Evolutionary conservation across 148 eudicot genomes (phyloP).

Genomic region (Diospyros lotus): DNA sequence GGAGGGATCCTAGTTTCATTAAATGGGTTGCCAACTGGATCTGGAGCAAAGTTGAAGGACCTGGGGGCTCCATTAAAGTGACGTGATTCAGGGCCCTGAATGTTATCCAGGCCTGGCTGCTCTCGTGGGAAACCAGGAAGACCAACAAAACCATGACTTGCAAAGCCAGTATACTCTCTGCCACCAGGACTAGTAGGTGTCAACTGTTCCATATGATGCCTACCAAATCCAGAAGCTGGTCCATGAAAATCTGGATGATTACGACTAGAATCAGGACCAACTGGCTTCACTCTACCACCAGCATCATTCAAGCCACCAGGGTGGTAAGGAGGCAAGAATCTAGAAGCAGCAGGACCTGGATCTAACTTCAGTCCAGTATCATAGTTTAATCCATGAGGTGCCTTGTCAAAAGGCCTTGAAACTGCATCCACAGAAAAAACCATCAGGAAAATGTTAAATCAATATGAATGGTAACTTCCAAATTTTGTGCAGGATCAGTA

Average conservation of each 20-base stretch:
- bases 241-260: slow-evolving; percentile 42
- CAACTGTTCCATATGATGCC: slow-evolving; percentile 44
- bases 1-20: slow-evolving; percentile 51
- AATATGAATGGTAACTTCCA: slow-evolving; percentile 18
- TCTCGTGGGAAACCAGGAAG: slow-evolving; percentile 26
- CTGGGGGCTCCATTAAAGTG: slow-evolving; percentile 46
- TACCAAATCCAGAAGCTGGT: slow-evolving; percentile 49
- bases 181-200: slow-evolving; percentile 70
- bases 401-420: slow-evolving; percentile 38
- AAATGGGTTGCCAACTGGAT: slow-evolving; percentile 36
- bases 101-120: slow-evolving; percentile 25
- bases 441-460: slow-evolving; percentile 24
- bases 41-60: slow-evolving; percentile 37
- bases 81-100: slow-evolving; percentile 44
- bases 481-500: slow-evolving; percentile 32
- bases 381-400: slow-evolving; percentile 34
- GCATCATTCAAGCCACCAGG: slow-evolving; percentile 30
- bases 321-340: slow-evolving; percentile 44
- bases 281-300: slow-evolving; percentile 28
- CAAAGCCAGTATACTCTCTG: slow-evolving; percentile 46
- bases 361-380: slow-evolving; percentile 39
- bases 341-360: slow-evolving; percentile 36
- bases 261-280: slow-evolving; percentile 33
- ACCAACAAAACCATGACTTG: slow-evolving; percentile 46
- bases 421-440: slow-evolving; percentile 36